Evolutionary conservation across 2,329 filamentous ascomycete species (phyloP).

Genomic region (Diaporthe aspalathi): DNA sequence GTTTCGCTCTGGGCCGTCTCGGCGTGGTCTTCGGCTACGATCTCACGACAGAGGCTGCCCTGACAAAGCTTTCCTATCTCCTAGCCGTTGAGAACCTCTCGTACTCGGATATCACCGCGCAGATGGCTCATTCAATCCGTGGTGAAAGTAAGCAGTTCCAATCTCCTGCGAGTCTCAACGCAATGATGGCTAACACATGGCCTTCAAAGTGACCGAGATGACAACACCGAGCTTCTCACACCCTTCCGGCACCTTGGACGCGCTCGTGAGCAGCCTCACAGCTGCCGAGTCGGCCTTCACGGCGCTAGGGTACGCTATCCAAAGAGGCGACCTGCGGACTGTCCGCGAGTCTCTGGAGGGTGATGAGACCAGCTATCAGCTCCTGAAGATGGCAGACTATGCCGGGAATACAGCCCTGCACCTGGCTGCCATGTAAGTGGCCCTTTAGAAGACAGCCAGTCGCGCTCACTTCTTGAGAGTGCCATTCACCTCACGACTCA

Average conservation of each 20-base stretch:
- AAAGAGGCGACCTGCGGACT: slow-evolving; percentile 73
- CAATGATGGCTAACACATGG: background rate
- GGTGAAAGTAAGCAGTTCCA: slow-evolving; percentile 67
- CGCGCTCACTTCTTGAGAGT: background rate
- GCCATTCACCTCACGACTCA: too few species aligned
- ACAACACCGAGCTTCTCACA: slow-evolving; percentile 80
- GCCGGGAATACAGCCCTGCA: slow-evolving; percentile 80
- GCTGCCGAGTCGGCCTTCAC: slow-evolving; percentile 73
- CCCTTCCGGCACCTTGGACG: slow-evolving; percentile 66
- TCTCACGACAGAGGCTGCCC: slow-evolving; percentile 88
- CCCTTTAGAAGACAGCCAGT: background rate
- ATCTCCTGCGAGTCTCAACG: too few species aligned
- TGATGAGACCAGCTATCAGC: slow-evolving; percentile 63
- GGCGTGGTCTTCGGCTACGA: slow-evolving; percentile 92
- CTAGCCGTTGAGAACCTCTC: slow-evolving; percentile 75
- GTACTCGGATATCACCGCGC: slow-evolving; percentile 72
- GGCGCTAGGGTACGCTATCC: slow-evolving; percentile 83
- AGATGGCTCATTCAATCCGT: slow-evolving; percentile 80
- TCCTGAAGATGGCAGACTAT: slow-evolving; percentile 83
- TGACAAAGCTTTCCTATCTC: slow-evolving; percentile 91
- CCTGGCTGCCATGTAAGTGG: slow-evolving; percentile 60
- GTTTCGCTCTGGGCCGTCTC: slow-evolving; percentile 80
- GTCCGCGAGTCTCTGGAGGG: slow-evolving; percentile 75
- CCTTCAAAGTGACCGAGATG: slow-evolving; percentile 75
- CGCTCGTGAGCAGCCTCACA: slow-evolving; percentile 56